Conservation (phyloP, 1,284 basidiomycete species). For the Ganoderma lucidum region DNA sequence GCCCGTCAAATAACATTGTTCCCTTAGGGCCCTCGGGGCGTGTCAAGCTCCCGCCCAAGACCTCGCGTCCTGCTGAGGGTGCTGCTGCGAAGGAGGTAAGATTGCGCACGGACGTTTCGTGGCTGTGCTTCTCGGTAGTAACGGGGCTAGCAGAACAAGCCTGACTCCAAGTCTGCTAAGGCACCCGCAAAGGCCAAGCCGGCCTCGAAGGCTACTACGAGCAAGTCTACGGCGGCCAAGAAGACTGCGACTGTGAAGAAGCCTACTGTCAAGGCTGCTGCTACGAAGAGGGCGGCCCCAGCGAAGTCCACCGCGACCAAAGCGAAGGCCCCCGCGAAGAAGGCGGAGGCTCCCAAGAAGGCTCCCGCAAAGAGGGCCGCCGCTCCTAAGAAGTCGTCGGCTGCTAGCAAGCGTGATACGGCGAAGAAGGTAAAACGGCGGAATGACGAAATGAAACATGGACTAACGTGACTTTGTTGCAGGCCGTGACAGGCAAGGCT, state of each 20-base stretch:
- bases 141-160: slow-evolving; percentile 60
- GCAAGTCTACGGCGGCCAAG: slow-evolving; percentile 38
- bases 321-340: slow-evolving; percentile 37
- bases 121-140: slow-evolving; percentile 29
- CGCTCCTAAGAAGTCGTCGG: slow-evolving; percentile 57
- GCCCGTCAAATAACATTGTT: slow-evolving; percentile 20
- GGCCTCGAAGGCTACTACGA: slow-evolving; percentile 34
- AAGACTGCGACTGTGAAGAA: slow-evolving; percentile 36
- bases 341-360: slow-evolving; percentile 41
- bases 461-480: slow-evolving; percentile 2
- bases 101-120: slow-evolving; percentile 6
- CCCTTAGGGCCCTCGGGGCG: slow-evolving; percentile 74
- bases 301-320: slow-evolving; percentile 32
- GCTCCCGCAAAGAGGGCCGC: slow-evolving; percentile 54
- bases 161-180: slow-evolving; percentile 45
- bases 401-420: slow-evolving; percentile 54
- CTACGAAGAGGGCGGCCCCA: slow-evolving; percentile 32
- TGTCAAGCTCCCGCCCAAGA: slow-evolving; percentile 85
- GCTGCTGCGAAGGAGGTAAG: slow-evolving; percentile 75
- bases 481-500: slow-evolving; percentile 59
- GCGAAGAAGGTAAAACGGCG: slow-evolving; percentile 59
- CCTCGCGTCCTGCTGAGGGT: slow-evolving; percentile 53
- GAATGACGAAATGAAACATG: not conserved
- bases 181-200: slow-evolving; percentile 38
- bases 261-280: slow-evolving; percentile 37